Percentiles rank a stretch among this genome's conserved stretches.
Conservation (phyloP, 2,329 filamentous ascomycete genomes). For the Fonsecaea pugnacius region DNA sequence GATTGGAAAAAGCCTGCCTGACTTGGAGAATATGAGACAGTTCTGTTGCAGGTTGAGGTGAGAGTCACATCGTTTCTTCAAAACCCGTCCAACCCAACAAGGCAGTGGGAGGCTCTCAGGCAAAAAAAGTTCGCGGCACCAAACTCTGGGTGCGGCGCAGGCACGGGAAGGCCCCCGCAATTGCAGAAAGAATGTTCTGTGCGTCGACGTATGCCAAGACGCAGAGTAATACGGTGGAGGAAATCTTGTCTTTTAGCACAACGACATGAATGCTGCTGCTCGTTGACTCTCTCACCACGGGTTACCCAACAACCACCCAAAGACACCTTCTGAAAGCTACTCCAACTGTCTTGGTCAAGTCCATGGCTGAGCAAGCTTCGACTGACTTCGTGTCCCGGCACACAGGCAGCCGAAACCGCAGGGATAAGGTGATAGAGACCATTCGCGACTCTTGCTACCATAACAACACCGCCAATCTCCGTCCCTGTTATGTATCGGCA, state of each 20-base stretch:
- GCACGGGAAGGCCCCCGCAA: neutral
- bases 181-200: neutral
- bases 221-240: neutral
- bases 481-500: neutral
- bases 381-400: neutral
- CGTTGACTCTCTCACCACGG: neutral
- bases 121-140: slow-evolving; percentile 19
- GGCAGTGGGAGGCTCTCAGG: slow-evolving; percentile 3
- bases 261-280: neutral
- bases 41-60: slow-evolving; percentile 8
- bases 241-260: neutral
- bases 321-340: neutral
- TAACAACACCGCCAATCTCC: neutral
- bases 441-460: neutral
- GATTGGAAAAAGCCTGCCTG: neutral
- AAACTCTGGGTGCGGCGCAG: neutral
- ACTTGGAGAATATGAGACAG: slow-evolving; percentile 9
- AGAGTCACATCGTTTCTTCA: slow-evolving; percentile 24
- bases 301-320: too few relatives aligned
- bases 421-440: neutral
- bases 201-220: neutral
- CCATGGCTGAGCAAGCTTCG: neutral
- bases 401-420: neutral
- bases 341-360: neutral
- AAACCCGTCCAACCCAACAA: slow-evolving; percentile 9